Conservation (phyloP, 176 grass and related monocot species). For the Avena sativa region DNA sequence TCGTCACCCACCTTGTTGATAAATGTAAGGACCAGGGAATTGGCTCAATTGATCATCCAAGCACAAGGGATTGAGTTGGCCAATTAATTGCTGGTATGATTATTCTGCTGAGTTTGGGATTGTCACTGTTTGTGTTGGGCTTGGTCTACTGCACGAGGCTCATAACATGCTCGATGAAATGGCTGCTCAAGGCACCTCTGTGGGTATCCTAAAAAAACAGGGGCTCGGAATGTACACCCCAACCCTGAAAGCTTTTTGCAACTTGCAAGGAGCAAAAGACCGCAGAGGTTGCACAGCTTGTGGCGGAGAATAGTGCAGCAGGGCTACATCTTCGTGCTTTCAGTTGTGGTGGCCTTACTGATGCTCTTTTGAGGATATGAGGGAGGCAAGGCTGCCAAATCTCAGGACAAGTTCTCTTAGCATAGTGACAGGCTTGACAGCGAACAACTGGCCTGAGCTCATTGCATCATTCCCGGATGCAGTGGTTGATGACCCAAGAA, state of each 20-base stretch:
- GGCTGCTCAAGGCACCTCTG: too few relatives aligned
- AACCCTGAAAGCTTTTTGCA: conserved; percentile 86
- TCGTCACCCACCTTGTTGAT: conserved; percentile 69
- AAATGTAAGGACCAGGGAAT: conserved; percentile 63
- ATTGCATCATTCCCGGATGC: conserved; percentile 40
- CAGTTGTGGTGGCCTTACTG: conserved; percentile 79
- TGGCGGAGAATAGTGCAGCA: conserved; percentile 72
- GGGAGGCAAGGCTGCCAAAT: conserved; percentile 36
- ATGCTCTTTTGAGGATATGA: conserved; percentile 88
- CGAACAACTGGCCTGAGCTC: not conserved
- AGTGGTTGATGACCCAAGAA: conserved; percentile 75
- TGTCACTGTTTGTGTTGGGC: conserved; percentile 76
- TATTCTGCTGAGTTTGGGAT: conserved; percentile 76
- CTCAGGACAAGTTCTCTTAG: conserved; percentile 85
- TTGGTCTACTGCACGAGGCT: conserved; percentile 75
- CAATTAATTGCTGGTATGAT: conserved; percentile 30
- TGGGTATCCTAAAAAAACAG: not conserved
- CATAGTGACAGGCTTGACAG: conserved; percentile 92
- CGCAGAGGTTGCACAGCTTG: conserved; percentile 75
- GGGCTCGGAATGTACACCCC: conserved; percentile 84
- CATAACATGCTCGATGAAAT: conserved; percentile 24
- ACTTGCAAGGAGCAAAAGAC: conserved; percentile 72
- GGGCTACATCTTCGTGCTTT: conserved; percentile 69
- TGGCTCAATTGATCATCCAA: conserved; percentile 75
- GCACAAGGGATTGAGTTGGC: conserved; percentile 69